phyloP scores from a whole-genome alignment of 441 rosid genomes.

The Lepidium campestre region DNA sequence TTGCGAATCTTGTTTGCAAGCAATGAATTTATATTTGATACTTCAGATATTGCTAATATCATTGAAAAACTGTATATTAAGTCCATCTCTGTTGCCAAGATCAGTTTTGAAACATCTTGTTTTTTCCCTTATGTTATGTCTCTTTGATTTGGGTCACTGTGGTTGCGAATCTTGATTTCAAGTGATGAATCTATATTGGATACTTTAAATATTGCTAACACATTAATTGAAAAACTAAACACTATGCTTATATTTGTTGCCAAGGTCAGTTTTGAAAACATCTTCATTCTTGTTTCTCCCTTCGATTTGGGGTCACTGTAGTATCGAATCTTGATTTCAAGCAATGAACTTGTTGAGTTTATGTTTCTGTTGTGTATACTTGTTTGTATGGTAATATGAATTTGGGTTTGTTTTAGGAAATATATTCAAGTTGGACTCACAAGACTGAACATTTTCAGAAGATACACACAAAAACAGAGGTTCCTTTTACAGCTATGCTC shows the following conservation, averaged over 20 bases:
- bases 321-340: no score
- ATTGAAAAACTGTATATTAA: conserved; percentile 48
- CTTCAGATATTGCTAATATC: conserved; percentile 50
- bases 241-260: no score
- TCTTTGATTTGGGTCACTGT: neutral
- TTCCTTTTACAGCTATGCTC: conserved; percentile 69
- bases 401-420: conserved; percentile 45
- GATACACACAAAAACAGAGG: conserved; percentile 64
- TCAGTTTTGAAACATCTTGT: neutral
- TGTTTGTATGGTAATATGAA: neutral
- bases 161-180: neutral
- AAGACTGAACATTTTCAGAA: conserved; percentile 89
- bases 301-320: neutral
- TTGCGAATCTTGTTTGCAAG: neutral
- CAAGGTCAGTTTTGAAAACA: no score
- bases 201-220: no score
- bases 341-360: no score
- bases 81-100: conserved; percentile 52
- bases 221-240: no score
- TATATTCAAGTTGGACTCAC: conserved; percentile 72
- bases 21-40: neutral
- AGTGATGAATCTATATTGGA: neutral
- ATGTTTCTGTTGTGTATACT: no score
- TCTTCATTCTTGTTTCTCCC: no score
- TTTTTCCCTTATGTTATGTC: neutral